These are phyloP conservation scores for Lipomyces kockii DNA, from an alignment of 805 yeast genomes.

Conservation along the genomic window DNA sequence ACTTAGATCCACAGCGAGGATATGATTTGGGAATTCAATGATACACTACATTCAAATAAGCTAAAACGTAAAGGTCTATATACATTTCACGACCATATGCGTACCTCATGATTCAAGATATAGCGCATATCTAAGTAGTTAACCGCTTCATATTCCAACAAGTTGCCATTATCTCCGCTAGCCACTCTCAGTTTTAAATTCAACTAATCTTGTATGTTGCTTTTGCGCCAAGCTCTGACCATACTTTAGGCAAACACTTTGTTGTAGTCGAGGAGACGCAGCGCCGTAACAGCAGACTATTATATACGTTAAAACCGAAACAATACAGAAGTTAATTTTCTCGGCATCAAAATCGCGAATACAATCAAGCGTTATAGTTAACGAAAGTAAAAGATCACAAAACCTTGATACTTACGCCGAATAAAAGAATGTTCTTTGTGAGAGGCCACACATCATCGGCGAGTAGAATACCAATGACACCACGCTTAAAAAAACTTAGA, in stretches of 20 bases:
- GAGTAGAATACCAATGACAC: constrained; percentile 13
- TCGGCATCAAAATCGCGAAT: background rate
- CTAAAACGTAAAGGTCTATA: background rate
- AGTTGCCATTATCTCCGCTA: background rate
- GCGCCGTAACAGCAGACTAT: constrained; percentile 22
- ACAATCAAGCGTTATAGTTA: background rate
- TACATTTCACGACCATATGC: background rate
- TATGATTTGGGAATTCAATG: background rate
- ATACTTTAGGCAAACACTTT: constrained; percentile 17
- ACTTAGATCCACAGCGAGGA: background rate
- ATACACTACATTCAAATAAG: background rate
- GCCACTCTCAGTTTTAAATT: background rate
- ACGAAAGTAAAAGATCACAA: background rate
- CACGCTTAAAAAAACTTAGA: constrained; percentile 2
- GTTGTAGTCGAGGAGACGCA: constrained; percentile 18
- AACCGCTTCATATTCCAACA: background rate
- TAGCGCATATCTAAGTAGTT: background rate
- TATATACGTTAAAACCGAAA: background rate
- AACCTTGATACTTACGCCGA: constrained; percentile 19
- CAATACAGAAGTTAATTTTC: background rate
- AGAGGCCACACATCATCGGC: constrained; percentile 33
- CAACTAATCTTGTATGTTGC: background rate
- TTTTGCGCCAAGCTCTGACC: background rate
- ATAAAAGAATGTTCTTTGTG: constrained; percentile 23
- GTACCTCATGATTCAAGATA: background rate